Base-by-base conservation (phyloP, 2,329 filamentous ascomycete genomes). In the Pleoardoris graminearum region DNA sequence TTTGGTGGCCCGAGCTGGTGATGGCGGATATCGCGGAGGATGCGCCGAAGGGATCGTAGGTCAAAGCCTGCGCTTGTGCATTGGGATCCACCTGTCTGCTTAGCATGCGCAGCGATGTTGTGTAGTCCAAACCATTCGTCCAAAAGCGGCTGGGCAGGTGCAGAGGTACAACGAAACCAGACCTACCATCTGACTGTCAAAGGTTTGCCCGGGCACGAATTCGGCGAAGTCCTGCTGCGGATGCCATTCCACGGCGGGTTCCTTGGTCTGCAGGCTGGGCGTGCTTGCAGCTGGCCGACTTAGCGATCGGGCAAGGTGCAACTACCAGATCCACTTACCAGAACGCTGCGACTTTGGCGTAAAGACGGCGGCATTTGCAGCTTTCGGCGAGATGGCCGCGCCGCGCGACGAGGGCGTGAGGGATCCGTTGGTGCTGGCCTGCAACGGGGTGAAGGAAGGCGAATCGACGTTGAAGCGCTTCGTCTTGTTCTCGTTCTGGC, bases 381-480 rank as follows among this genome's bases (percentile, higher is more conserved):
- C 89, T 74, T 95, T 91, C 1, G 91, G 90, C 7, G 92, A 94
- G 59, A 97, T 91, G 7, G 87, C 87, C 8, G 87, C 82, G 65
- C 88, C 88, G 74, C 91, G 91, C 21, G 76, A 68, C 1, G 77
- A 75, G 21, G 76, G 74, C 37, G 81, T 73, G 46, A 70, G 71
- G 46, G 66, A 57, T 17, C 76, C 79, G 64, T 79, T 78, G 23
- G 76, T 74, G 53, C 75, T 76, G 11, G 80, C 71, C 52, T 79
- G 75, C 36, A 83, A 77, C 32, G 93, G 93, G 0, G 91, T 97
- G 72, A 99, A 99, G 42, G 93, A 90, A 11, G 94, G 93, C 7
- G 94, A 97, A 67, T 97, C 94, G 68, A 96, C 94, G 73, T 96
- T 99, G 61, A 99, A 81, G 23, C 88, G 80, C 74, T 91, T 94